A percentile compares a stretch with the other conserved stretches of the same genome.
phyloP scores from a whole-genome alignment of 140 eudicot species.

The Ambrosia hybrid region DNA sequence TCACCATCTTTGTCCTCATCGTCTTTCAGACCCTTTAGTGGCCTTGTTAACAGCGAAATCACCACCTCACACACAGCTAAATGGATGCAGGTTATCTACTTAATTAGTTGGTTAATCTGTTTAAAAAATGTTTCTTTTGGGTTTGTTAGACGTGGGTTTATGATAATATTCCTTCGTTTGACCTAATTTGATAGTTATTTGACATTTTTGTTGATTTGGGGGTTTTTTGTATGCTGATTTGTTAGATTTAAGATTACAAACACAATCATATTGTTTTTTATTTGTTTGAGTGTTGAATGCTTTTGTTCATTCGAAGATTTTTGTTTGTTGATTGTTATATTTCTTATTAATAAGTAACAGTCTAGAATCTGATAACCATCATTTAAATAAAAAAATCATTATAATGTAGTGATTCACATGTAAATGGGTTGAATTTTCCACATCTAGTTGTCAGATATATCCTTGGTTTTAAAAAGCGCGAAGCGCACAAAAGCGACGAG shows the following conservation, averaged over 20 bases:
- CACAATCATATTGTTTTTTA: neutral
- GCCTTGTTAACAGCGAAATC: slow-evolving; percentile 68
- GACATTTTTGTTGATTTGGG: neutral
- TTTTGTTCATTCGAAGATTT: neutral
- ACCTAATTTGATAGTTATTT: neutral
- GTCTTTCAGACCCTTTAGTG: slow-evolving; percentile 44
- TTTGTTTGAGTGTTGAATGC: slow-evolving; percentile 7
- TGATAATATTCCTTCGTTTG: neutral
- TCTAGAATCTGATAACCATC: neutral
- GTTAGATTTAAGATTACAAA: neutral
- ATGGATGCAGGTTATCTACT: slow-evolving; percentile 85
- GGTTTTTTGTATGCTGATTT: neutral
- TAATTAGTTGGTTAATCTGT: no score
- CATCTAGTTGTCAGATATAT: no score
- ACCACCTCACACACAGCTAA: slow-evolving; percentile 77
- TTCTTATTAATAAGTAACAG: neutral
- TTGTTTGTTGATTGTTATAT: neutral
- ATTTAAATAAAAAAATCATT: no score
- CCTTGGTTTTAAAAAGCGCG: no score
- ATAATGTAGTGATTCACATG: no score
- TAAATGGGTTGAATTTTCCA: no score
- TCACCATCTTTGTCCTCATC: slow-evolving; percentile 38
- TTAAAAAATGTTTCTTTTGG: neutral
- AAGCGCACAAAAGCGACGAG: no score
- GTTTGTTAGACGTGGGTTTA: slow-evolving; percentile 1